Percentiles rank a stretch among this genome's conserved stretches.
phyloP scores from a whole-genome alignment of 164 flowering plant species.

The Amborella trichopoda region DNA sequence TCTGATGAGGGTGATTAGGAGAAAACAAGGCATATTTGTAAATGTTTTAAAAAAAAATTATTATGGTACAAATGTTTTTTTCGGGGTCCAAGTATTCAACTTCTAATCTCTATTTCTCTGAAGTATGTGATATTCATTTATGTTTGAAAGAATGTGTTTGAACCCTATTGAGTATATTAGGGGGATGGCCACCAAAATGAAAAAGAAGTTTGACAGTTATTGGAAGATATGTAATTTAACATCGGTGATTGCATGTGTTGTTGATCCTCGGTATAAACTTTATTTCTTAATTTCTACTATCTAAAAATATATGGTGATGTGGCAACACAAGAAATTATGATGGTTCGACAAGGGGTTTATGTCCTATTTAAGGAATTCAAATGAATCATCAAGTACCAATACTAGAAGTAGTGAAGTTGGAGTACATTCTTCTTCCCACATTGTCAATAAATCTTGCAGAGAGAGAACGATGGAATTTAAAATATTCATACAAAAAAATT shows the following conservation, averaged over 20 bases:
- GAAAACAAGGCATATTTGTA: constrained; percentile 38
- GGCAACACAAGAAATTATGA: constrained; percentile 33
- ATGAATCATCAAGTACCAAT: not conserved
- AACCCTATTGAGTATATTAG: constrained; percentile 14
- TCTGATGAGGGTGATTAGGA: constrained; percentile 72
- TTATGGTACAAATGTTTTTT: constrained; percentile 44
- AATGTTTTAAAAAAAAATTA: constrained; percentile 41
- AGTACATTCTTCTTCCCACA: not conserved
- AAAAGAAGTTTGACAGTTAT: constrained; percentile 54
- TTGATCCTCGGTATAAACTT: constrained; percentile 95
- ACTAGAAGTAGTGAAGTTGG: not conserved
- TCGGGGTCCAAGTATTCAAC: constrained; percentile 30
- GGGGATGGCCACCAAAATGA: constrained; percentile 30
- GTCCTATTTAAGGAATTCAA: constrained; percentile 69
- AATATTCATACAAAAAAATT: not conserved
- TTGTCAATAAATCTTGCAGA: no score
- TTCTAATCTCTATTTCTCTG: constrained; percentile 64
- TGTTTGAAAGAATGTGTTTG: constrained; percentile 42
- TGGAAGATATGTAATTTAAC: constrained; percentile 43
- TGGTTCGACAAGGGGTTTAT: constrained; percentile 66
- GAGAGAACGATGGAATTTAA: constrained; percentile 1
- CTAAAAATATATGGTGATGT: constrained; percentile 63
- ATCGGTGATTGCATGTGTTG: constrained; percentile 60
- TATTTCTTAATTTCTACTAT: constrained; percentile 81
- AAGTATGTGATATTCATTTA: constrained; percentile 71